A percentile compares a stretch with the other conserved stretches of the same genome.
Conservation (phyloP, 345 rosid genomes). For the Eucalyptus camaldulensis region DNA sequence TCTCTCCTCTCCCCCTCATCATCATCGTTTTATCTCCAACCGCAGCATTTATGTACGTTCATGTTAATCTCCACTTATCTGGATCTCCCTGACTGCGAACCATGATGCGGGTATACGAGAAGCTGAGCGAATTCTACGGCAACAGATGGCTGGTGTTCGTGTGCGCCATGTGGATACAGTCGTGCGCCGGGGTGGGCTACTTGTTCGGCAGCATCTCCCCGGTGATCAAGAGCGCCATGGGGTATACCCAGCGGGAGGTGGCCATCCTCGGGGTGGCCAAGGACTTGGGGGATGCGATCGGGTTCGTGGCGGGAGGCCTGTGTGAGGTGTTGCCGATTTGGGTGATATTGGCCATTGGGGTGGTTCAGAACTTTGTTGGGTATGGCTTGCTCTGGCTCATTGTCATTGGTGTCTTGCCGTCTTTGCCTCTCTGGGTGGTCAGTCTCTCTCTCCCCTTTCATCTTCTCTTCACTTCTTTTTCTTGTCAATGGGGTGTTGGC, state of each 20-base stretch:
- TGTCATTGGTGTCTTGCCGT: constrained; percentile 32
- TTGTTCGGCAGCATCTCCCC: constrained; percentile 85
- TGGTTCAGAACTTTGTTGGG: constrained; percentile 46
- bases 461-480: background rate
- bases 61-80: background rate
- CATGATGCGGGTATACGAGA: background rate
- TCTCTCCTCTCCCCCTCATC: background rate
- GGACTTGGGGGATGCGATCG: constrained; percentile 68
- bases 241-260: constrained; percentile 67
- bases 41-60: background rate
- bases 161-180: constrained; percentile 77
- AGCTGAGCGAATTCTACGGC: constrained; percentile 14
- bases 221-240: constrained; percentile 45
- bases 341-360: constrained; percentile 50
- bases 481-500: background rate
- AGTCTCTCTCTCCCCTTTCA: constrained; percentile 8
- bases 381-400: constrained; percentile 72
- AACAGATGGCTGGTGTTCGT: constrained; percentile 84
- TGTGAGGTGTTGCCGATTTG: constrained; percentile 53
- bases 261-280: constrained; percentile 78
- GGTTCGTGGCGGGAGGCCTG: constrained; percentile 50
- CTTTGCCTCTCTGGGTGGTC: constrained; percentile 82
- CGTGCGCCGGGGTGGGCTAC: constrained; percentile 73
- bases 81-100: background rate
- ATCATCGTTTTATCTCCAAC: background rate